Base-by-base conservation (phyloP, 176 grass and related monocot genomes). In the Dendrocalamus sinicus region DNA sequence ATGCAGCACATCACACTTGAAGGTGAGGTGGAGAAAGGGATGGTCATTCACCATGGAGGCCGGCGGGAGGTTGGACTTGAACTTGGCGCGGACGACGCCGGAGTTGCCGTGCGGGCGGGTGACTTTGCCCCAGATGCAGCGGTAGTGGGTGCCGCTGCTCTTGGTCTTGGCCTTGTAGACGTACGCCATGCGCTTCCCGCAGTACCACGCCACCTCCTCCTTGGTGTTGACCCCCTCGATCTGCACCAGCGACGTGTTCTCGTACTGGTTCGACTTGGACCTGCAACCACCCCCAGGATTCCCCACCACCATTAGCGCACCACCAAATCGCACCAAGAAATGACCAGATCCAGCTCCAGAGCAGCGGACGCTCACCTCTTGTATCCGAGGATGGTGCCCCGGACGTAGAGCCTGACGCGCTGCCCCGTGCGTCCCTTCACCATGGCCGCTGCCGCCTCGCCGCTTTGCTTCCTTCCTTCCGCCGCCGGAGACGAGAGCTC, bases 91-190 rank as follows among this genome's bases (percentile, higher is more conserved):
- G 65, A 97, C 87, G 37, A 94, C 85, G 5, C 89, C 94, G 40
- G 89, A 90, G 85, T 97, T 97, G 9, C 92, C 89, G 48, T 94
- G 94, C 2, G 94, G 89, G 78, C 91, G 82, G 46, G 89, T 70
- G 67, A 96, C 87, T 89, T 96, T 96, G 22, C 94, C 94, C 94
- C 88, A 92, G 80, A 97, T 89, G 90, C 94, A 97, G 43, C 88
- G 85, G 85, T 90, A 92, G 85, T 24, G 86, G 70, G 78, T 84
- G 8, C 86, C 92, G 17, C 69, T 88, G 52, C 70, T 85, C 89
- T 97, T 94, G 75, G 89, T 93, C 91, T 94, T 97, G 66, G 92
- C 94, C 92, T 94, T 97, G 92, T 97, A 97, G 22, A 97, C 76
- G 83, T 97, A 94, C 11, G 92, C 94, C 92, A 97, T 52, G 55